Conservation (phyloP, 768 basidiomycete genomes). For the Mrakia hoshinonis region DNA sequence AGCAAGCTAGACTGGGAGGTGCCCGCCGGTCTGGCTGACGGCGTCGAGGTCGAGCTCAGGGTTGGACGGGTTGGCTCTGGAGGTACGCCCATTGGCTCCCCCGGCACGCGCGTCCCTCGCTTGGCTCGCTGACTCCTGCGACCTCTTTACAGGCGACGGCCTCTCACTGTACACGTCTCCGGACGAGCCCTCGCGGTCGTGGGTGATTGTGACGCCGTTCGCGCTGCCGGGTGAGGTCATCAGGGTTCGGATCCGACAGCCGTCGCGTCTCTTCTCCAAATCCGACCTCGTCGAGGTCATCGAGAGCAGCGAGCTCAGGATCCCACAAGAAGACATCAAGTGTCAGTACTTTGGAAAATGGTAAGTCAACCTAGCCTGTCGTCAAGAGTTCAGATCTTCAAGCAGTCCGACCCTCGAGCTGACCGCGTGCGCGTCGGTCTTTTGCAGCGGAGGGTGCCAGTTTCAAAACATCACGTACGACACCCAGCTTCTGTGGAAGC, state of each 20-base stretch:
- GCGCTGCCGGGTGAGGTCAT: conserved; percentile 75
- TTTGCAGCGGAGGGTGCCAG: conserved; percentile 63
- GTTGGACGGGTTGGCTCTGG: background rate
- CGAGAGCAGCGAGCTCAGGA: conserved; percentile 34
- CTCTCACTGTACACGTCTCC: conserved; percentile 9
- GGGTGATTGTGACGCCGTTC: conserved; percentile 78
- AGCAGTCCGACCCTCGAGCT: too few relatives aligned
- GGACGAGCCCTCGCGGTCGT: conserved; percentile 36
- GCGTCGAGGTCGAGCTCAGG: background rate
- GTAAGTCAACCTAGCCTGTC: conserved; percentile 37
- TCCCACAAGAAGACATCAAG: conserved; percentile 50
- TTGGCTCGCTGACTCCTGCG: background rate
- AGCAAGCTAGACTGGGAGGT: conserved; percentile 11
- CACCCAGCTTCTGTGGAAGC: conserved; percentile 74
- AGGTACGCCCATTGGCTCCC: conserved; percentile 4
- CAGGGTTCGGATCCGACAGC: conserved; percentile 61
- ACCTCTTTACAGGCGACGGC: background rate
- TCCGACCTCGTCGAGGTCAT: conserved; percentile 62
- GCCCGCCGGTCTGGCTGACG: background rate
- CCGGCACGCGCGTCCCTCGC: background rate
- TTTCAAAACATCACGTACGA: conserved; percentile 89
- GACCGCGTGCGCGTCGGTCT: background rate
- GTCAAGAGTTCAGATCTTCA: too few relatives aligned
- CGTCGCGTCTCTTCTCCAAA: conserved; percentile 57
- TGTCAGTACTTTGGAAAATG: conserved; percentile 86